These are phyloP conservation scores for Penicillium sp. DNA, from an alignment of 2,329 filamentous ascomycete genomes.

Conservation along the genomic window DNA sequence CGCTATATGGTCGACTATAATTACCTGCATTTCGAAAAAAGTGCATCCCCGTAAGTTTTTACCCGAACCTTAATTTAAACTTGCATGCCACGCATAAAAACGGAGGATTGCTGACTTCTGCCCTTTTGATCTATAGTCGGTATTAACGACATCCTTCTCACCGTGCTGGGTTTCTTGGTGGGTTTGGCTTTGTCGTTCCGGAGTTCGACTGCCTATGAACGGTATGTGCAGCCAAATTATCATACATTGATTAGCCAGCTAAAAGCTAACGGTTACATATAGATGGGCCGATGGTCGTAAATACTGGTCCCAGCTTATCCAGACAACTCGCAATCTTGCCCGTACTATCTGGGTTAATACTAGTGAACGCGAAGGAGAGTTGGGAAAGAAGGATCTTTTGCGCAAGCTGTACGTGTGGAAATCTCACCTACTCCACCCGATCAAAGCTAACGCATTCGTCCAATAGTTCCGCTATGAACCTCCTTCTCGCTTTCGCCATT, in stretches of 20 bases:
- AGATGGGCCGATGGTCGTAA: constrained; percentile 63
- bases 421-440: not conserved
- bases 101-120: not conserved
- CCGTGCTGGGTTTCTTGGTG: constrained; percentile 78
- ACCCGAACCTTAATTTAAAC: not conserved
- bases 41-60: constrained; percentile 39
- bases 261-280: not conserved
- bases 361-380: constrained; percentile 57
- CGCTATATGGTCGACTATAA: constrained; percentile 63
- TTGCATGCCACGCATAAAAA: not conserved
- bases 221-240: constrained; percentile 32
- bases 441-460: constrained; percentile 14
- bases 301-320: constrained; percentile 60
- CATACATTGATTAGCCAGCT: not conserved
- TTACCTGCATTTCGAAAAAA: constrained; percentile 57
- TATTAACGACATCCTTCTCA: constrained; percentile 68
- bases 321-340: constrained; percentile 58
- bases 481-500: constrained; percentile 72
- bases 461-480: constrained; percentile 64
- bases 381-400: constrained; percentile 66
- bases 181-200: constrained; percentile 74
- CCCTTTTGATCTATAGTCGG: constrained; percentile 42
- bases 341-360: constrained; percentile 82
- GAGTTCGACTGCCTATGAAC: constrained; percentile 74
- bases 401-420: constrained; percentile 57